Evolutionary conservation across 352 stramenopile genomes (phyloP).

Genomic region (Elongisporangium anandrum): DNA sequence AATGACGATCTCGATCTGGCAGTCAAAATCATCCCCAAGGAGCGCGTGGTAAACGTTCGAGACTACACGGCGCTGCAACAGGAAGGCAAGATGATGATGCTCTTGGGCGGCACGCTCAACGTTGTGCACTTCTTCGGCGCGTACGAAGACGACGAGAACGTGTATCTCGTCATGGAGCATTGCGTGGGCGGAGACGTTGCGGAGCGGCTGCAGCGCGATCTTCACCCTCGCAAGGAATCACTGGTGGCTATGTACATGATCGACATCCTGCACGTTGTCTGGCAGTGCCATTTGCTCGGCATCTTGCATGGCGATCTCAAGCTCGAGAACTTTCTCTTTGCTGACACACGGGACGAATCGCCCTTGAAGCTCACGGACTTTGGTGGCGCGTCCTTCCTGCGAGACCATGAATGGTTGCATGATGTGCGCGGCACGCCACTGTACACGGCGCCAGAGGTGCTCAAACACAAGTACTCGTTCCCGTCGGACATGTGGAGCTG

Average conservation of each 20-base stretch:
- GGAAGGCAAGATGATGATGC: constrained; percentile 70
- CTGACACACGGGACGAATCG: constrained; percentile 45
- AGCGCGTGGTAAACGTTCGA: constrained; percentile 43
- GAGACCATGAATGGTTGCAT: constrained; percentile 27
- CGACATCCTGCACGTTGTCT: constrained; percentile 76
- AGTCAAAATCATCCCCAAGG: constrained; percentile 77
- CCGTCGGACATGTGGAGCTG: constrained; percentile 79
- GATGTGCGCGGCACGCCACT: constrained; percentile 62
- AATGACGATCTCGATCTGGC: constrained; percentile 43
- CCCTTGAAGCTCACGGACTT: constrained; percentile 81
- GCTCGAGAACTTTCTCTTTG: constrained; percentile 81
- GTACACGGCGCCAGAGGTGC: constrained; percentile 72
- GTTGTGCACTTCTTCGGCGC: constrained; percentile 81
- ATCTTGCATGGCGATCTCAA: constrained; percentile 78
- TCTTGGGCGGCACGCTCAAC: constrained; percentile 74
- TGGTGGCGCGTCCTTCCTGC: constrained; percentile 57
- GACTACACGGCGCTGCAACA: constrained; percentile 67
- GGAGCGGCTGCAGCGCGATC: constrained; percentile 19
- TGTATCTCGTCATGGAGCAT: constrained; percentile 81
- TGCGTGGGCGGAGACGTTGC: constrained; percentile 66
- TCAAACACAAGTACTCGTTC: constrained; percentile 55
- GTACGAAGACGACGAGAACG: constrained; percentile 67
- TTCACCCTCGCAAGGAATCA: constrained; percentile 22
- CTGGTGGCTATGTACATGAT: constrained; percentile 61
- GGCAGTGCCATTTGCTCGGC: constrained; percentile 68